Base-by-base conservation (phyloP, 345 rosid species). In the Salix purpurea region DNA sequence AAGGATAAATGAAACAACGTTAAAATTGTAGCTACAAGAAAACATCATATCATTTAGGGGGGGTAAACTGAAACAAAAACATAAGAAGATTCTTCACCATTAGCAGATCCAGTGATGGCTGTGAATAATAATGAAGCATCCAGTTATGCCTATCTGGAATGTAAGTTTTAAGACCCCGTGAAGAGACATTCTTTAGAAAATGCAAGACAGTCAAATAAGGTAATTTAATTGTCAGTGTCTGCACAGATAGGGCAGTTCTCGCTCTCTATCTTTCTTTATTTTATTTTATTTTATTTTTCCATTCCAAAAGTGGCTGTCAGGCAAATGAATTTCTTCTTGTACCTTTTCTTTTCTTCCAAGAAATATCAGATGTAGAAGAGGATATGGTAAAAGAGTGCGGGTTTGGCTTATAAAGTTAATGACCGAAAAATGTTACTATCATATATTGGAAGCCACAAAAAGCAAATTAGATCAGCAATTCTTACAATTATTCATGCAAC, bases 401-500 rank as follows among this genome's bases (percentile, higher is more conserved):
- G 61, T 16, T 2, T 19, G 61, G 52, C 58, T 39, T 58, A 11
- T 32, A 65, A 34, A 75, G 65, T 34, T n/a, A 74, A 66, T n/a
- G 16, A 7, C 26, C 37, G 11, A 62, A 62, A 52, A 52, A 52
- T 16, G 21, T 6, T 52, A 5, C 58, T n/a, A 19, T 10, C 6
- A 0, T 32, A 65, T 37, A 54, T 40, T 30, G 52, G 26, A 11
- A 50, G 34, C 50, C 26, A 1, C 10, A 36, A 37, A 37, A 56
- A 26, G 71, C 23, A 48, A 65, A 19, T 66, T 32, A 6, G 13
- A 65, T 52, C 56, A 50, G 71, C 26, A 67, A 28, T 66, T 80
- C 93, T 87, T 89, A 91, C 99, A 92, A 87, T 86, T 92, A 85
- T 91, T 92, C 92, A 85, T 92, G 89, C 97, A 96, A 69, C 86